Evolutionary conservation across 345 rosid genomes (phyloP).

Genomic region (Sapria himalayana): DNA sequence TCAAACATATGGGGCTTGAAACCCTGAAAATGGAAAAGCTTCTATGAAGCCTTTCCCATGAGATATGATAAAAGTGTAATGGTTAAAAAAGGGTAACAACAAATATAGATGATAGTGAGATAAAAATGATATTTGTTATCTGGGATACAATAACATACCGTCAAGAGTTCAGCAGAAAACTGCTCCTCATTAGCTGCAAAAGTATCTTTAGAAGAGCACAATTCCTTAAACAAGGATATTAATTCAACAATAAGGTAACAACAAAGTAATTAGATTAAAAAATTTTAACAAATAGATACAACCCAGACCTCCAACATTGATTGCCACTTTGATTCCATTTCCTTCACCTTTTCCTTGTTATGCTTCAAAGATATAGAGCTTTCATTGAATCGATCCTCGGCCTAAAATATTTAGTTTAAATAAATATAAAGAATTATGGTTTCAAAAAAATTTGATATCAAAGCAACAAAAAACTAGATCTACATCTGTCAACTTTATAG

Average conservation of each 20-base stretch:
- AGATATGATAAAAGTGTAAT: too few species aligned
- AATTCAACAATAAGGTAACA: too few species aligned
- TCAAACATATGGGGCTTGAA: too few species aligned
- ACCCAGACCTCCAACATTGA: conserved; percentile 46
- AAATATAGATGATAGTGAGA: too few species aligned
- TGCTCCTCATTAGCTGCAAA: conserved; percentile 55
- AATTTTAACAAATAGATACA: not conserved
- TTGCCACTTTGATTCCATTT: conserved; percentile 31
- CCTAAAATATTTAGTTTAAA: conserved; percentile 16
- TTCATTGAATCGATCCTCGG: conserved; percentile 35
- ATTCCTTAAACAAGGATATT: conserved; percentile 48
- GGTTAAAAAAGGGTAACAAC: too few species aligned
- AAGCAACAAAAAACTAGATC: conserved; percentile 7
- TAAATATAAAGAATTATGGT: not conserved
- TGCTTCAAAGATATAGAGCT: conserved; percentile 46
- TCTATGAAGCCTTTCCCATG: too few species aligned
- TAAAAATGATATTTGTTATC: too few species aligned
- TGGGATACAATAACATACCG: conserved; percentile 61
- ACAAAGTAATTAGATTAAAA: too few species aligned
- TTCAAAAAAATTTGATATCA: conserved; percentile 1
- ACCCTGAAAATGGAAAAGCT: too few species aligned
- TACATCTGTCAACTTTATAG: conserved; percentile 58
- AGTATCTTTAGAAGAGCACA: conserved; percentile 40
- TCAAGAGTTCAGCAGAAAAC: conserved; percentile 49
- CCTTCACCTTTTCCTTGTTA: conserved; percentile 61